Conservation (phyloP, 2,329 filamentous ascomycete genomes). For the Pseudogymnoascus sp. region DNA sequence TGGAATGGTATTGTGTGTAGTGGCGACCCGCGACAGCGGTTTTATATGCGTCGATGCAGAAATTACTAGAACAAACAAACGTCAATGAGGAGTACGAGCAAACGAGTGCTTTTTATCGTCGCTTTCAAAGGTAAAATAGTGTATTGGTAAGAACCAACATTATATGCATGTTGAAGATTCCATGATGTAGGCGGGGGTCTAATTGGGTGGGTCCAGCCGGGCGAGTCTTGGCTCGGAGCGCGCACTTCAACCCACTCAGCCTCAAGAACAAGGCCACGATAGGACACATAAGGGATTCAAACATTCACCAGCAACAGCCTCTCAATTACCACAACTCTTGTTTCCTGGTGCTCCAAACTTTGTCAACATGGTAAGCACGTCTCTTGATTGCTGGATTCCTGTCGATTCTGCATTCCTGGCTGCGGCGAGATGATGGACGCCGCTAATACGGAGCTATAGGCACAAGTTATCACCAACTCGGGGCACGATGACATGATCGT, state of each 20-base stretch:
- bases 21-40: not conserved
- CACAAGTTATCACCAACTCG: slow-evolving; percentile 74
- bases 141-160: not conserved
- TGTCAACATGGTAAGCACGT: slow-evolving; percentile 3
- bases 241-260: slow-evolving; percentile 8
- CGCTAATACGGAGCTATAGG: slow-evolving; percentile 34
- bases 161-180: not conserved
- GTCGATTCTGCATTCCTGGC: not conserved
- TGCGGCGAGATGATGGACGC: not conserved
- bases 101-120: not conserved
- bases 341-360: slow-evolving; percentile 1
- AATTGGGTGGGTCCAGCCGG: slow-evolving; percentile 13
- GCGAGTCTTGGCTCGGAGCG: not conserved
- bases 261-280: slow-evolving; percentile 9
- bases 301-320: slow-evolving; percentile 2
- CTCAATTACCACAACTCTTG: not conserved
- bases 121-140: not conserved
- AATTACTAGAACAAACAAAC: not conserved
- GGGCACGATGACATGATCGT: slow-evolving; percentile 99
- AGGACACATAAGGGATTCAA: slow-evolving; percentile 4
- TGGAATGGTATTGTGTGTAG: not conserved
- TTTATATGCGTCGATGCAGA: not conserved
- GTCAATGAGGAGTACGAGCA: not conserved
- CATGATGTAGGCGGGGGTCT: not conserved
- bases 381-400: not conserved